A percentile compares a stretch with the other conserved stretches of the same genome.
phyloP scores from a whole-genome alignment of 495 filamentous ascomycete genomes.

The Aspergillus bertholletiae region DNA sequence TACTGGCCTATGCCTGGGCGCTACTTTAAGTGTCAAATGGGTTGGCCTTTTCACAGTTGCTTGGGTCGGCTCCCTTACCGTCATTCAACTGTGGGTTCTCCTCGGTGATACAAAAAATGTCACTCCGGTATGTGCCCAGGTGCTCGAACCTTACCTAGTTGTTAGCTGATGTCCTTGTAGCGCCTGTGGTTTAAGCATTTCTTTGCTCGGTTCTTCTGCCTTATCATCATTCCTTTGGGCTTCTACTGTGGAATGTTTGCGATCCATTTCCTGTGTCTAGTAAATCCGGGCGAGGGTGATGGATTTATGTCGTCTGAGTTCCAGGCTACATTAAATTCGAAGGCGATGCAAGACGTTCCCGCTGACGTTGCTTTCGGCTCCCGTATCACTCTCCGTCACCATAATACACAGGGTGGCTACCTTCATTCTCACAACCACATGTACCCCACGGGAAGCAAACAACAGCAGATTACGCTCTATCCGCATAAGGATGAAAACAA shows the following conservation, averaged over 20 bases:
- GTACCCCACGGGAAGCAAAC: conserved; percentile 96
- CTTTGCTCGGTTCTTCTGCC: conserved; percentile 83
- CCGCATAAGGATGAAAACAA: conserved; percentile 99
- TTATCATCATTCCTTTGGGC: conserved; percentile 82
- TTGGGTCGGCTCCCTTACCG: conserved; percentile 90
- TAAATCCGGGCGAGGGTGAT: conserved; percentile 94
- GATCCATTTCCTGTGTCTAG: conserved; percentile 89
- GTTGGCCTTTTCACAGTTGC: conserved; percentile 98
- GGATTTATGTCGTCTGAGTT: conserved; percentile 99
- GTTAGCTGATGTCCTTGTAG: conserved; percentile 20
- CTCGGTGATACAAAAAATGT: conserved; percentile 85
- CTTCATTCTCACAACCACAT: conserved; percentile 95
- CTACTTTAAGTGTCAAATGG: conserved; percentile 97
- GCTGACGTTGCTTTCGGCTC: conserved; percentile 90
- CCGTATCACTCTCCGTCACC: conserved; percentile 79
- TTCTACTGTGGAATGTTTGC: conserved; percentile 97
- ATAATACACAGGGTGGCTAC: conserved; percentile 96
- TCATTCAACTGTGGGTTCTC: conserved; percentile 90
- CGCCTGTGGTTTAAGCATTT: conserved; percentile 94
- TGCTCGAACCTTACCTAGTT: neutral
- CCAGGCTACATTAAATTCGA: conserved; percentile 94
- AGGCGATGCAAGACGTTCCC: conserved; percentile 90
- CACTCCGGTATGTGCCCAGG: conserved; percentile 53
- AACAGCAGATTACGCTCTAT: conserved; percentile 97
- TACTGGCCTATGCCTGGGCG: conserved; percentile 83